A percentile compares a stretch with the other conserved stretches of the same genome.
Evolutionary conservation across 257 asterid species (phyloP).

Genomic region (Mentha longifolia): DNA sequence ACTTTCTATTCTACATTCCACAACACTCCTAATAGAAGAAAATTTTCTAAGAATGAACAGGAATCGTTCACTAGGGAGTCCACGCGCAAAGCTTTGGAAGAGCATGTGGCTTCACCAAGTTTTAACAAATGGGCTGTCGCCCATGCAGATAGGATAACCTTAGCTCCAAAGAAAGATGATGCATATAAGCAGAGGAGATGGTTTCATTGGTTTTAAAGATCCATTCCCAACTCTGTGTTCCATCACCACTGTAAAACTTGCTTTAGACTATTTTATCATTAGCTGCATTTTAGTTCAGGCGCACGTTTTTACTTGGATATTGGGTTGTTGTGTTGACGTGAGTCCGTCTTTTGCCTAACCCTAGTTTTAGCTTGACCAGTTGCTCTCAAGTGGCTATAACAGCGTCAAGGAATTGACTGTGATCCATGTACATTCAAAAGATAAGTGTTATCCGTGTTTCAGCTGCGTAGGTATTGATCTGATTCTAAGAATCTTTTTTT

Average conservation of each 20-base stretch:
- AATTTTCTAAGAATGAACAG: conserved; percentile 74
- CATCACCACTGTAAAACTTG: conserved; percentile 1
- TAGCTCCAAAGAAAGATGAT: conserved; percentile 60
- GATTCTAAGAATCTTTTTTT: no score
- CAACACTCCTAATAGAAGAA: conserved; percentile 62
- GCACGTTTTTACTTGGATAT: conserved; percentile 13
- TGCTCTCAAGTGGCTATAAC: no score
- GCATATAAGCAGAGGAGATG: conserved; percentile 49
- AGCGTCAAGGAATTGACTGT: no score
- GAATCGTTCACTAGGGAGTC: conserved; percentile 66
- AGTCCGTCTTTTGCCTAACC: no score
- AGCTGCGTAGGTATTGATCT: no score
- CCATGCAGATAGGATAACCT: conserved; percentile 78
- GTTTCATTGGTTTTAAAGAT: conserved; percentile 61
- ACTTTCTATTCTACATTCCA: conserved; percentile 84
- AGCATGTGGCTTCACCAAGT: conserved; percentile 81
- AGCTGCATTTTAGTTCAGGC: conserved; percentile 15
- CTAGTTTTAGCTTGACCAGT: no score
- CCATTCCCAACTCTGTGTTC: conserved; percentile 17
- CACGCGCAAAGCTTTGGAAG: conserved; percentile 78
- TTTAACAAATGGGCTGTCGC: conserved; percentile 79
- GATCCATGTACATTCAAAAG: no score
- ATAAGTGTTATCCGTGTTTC: no score
- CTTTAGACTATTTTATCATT: conserved; percentile 30
- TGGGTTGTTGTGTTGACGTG: no score